These are phyloP conservation scores for Fusarium succisae DNA, from an alignment of 2,329 filamentous ascomycete genomes.

Conservation along the genomic window DNA sequence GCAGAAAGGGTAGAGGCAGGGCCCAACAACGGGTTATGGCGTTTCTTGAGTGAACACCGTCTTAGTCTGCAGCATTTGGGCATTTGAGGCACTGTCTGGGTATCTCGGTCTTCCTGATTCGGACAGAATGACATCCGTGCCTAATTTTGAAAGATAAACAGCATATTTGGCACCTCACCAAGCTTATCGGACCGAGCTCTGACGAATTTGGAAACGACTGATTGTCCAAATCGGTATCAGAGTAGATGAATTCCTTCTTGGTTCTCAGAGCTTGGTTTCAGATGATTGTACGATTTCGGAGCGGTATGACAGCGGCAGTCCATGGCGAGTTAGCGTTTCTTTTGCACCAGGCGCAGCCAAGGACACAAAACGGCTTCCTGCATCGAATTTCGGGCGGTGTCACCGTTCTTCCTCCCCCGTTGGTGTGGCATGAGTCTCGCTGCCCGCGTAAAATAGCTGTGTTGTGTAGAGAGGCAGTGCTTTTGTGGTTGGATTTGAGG, in stretches of 20 bases:
- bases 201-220: slow-evolving; percentile 28
- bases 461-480: not conserved
- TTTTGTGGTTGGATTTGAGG: not conserved
- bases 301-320: slow-evolving; percentile 41
- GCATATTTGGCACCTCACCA: slow-evolving; percentile 26
- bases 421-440: slow-evolving; percentile 29
- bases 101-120: not conserved
- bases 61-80: slow-evolving; percentile 1
- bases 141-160: slow-evolving; percentile 15
- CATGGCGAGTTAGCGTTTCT: slow-evolving; percentile 41
- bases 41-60: slow-evolving; percentile 33
- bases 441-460: slow-evolving; percentile 22
- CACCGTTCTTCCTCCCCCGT: slow-evolving; percentile 33
- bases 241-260: slow-evolving; percentile 5
- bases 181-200: slow-evolving; percentile 39
- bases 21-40: slow-evolving; percentile 10
- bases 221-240: slow-evolving; percentile 19
- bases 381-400: slow-evolving; percentile 41
- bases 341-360: slow-evolving; percentile 34
- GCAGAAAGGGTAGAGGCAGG: slow-evolving; percentile 5
- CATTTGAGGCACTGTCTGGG: slow-evolving; percentile 20
- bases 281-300: slow-evolving; percentile 43
- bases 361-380: slow-evolving; percentile 40
- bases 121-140: slow-evolving; percentile 13
- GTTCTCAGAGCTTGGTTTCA: slow-evolving; percentile 41